These are phyloP conservation scores for Salix udensis DNA, from an alignment of 345 rosid genomes.

Conservation along the genomic window DNA sequence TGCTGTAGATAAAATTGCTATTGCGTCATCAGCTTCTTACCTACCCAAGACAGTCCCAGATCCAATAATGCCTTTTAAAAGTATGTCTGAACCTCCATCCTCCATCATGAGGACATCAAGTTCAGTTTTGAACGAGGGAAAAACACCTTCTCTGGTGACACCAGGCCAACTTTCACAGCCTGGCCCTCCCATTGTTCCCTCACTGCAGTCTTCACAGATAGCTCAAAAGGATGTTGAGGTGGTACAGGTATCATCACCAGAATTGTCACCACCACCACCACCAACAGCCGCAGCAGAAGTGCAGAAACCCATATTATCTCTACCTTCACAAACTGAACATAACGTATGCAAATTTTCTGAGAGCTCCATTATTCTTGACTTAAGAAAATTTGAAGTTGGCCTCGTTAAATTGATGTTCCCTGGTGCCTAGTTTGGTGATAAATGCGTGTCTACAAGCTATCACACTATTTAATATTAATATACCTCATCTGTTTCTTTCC, in stretches of 20 bases:
- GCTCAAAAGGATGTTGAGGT: constrained; percentile 35
- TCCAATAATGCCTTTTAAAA: constrained; percentile 25
- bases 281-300: constrained; percentile 10
- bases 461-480: background rate
- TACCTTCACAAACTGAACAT: constrained; percentile 28
- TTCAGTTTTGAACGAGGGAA: constrained; percentile 22
- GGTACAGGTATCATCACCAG: constrained; percentile 22
- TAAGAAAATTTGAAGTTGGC: background rate
- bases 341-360: constrained; percentile 20
- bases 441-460: background rate
- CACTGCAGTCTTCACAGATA: constrained; percentile 24
- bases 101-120: constrained; percentile 16
- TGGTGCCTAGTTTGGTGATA: background rate
- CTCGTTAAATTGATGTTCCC: background rate
- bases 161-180: constrained; percentile 38
- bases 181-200: constrained; percentile 18
- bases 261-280: background rate
- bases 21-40: constrained; percentile 11
- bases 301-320: constrained; percentile 33
- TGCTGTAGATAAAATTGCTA: constrained; percentile 16
- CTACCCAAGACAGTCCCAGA: constrained; percentile 17
- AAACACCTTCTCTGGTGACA: constrained; percentile 32
- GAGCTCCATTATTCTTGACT: background rate
- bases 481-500: background rate
- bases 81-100: constrained; percentile 17